phyloP scores from a whole-genome alignment of 108 stramenopile species.

The Nitzschia sp. region DNA sequence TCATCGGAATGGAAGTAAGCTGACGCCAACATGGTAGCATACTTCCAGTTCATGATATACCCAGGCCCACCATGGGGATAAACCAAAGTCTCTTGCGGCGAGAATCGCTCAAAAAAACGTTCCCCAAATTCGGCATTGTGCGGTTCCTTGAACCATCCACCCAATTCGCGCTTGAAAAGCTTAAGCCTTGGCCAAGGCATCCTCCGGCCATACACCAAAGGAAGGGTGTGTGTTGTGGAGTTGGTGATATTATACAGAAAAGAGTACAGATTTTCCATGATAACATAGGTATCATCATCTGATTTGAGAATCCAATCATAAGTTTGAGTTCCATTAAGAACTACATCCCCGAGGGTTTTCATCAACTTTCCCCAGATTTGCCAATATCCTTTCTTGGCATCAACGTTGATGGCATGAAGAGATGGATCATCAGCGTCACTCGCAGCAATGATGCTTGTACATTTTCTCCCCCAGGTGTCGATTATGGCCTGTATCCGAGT shows the following conservation, averaged over 20 bases:
- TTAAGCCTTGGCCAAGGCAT: slow-evolving; percentile 15
- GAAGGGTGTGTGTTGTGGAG: slow-evolving; percentile 17
- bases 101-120: slow-evolving; percentile 14
- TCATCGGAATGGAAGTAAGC: slow-evolving; percentile 9
- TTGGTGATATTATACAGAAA: slow-evolving; percentile 4
- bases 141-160: slow-evolving; percentile 19
- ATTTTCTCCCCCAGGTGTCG: slow-evolving; percentile 18
- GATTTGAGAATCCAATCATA: slow-evolving; percentile 23
- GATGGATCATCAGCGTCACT: background rate
- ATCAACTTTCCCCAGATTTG: slow-evolving; percentile 16
- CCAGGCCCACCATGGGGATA: slow-evolving; percentile 19
- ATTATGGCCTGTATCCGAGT: slow-evolving; percentile 9
- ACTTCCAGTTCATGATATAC: slow-evolving; percentile 16
- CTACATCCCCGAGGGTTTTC: background rate
- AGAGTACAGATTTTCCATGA: slow-evolving; percentile 17
- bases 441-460: slow-evolving; percentile 1
- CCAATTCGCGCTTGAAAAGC: background rate
- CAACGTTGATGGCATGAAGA: background rate
- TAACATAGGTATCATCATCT: slow-evolving; percentile 26
- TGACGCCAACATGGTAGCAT: slow-evolving; percentile 1
- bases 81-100: background rate
- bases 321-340: background rate
- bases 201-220: slow-evolving; percentile 5
- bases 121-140: slow-evolving; percentile 2
- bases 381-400: slow-evolving; percentile 6